phyloP scores from a whole-genome alignment of 352 stramenopile species.

The Hyaloperonospora arabidopsidis region DNA sequence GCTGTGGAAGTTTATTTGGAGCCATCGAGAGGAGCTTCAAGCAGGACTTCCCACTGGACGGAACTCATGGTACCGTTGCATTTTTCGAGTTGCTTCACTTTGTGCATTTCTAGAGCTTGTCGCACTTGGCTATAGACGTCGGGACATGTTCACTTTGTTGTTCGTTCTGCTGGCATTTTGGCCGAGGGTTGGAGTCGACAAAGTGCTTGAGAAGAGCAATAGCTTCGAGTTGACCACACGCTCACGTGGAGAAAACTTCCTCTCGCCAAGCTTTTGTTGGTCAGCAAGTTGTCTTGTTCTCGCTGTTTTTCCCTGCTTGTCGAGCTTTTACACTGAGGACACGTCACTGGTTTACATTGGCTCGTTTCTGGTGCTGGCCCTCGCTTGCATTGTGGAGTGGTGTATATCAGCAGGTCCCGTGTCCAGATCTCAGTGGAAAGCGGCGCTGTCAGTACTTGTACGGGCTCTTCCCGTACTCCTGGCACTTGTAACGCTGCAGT shows the following conservation, averaged over 20 bases:
- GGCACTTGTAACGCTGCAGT: constrained; percentile 33
- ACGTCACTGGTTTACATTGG: constrained; percentile 42
- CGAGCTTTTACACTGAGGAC: constrained; percentile 50
- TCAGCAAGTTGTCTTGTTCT: constrained; percentile 40
- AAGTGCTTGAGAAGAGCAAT: neutral
- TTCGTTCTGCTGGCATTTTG: constrained; percentile 44
- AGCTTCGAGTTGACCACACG: constrained; percentile 1
- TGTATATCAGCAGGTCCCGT: constrained; percentile 7
- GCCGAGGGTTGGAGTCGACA: constrained; percentile 20
- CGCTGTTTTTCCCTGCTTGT: constrained; percentile 57
- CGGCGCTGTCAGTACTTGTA: constrained; percentile 5
- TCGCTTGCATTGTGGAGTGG: constrained; percentile 3
- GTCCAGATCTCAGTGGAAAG: constrained; percentile 7
- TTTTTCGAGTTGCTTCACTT: constrained; percentile 20
- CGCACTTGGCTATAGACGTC: constrained; percentile 42
- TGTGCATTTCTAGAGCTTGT: constrained; percentile 46
- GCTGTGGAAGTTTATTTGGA: constrained; percentile 60
- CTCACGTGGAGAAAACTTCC: constrained; percentile 3
- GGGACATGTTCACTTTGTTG: constrained; percentile 46
- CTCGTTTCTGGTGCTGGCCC: constrained; percentile 14
- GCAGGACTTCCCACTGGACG: constrained; percentile 2
- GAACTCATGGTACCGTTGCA: constrained; percentile 8
- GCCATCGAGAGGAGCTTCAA: constrained; percentile 24
- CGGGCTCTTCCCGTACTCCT: constrained; percentile 18
- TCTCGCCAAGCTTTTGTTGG: constrained; percentile 30